phyloP scores from a whole-genome alignment of 2,329 filamentous ascomycete genomes.

The Metarhizium brunneum region DNA sequence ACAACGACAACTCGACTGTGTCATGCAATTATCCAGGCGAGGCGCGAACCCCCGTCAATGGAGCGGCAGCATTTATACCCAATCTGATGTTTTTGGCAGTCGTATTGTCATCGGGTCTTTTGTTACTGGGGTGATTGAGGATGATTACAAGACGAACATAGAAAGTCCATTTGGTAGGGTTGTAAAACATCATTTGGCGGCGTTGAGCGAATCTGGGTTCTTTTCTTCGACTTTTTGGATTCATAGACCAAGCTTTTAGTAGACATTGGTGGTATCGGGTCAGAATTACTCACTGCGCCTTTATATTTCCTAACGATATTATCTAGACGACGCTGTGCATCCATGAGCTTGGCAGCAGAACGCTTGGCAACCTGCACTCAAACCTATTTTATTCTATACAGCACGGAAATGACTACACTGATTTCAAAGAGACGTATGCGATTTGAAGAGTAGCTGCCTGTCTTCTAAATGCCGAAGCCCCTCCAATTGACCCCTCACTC shows the following conservation, averaged over 20 bases:
- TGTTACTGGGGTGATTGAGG: background rate
- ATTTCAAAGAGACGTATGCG: background rate
- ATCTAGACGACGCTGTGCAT: too few species aligned
- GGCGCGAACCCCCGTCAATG: conserved; percentile 20
- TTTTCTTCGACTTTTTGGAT: background rate
- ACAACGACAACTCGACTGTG: conserved; percentile 13
- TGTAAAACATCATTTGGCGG: background rate
- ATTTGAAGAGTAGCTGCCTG: background rate
- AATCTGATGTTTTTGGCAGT: conserved; percentile 4
- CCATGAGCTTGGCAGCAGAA: background rate
- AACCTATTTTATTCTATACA: background rate
- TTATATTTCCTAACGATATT: background rate
- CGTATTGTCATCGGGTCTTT: background rate
- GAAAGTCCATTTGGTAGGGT: background rate
- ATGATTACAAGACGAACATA: background rate
- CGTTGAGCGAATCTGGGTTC: background rate
- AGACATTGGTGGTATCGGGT: background rate
- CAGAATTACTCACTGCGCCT: too few species aligned
- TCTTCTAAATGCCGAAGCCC: background rate
- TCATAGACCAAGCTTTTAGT: background rate
- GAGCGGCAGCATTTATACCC: conserved; percentile 9
- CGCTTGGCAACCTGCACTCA: too few species aligned
- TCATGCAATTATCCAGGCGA: conserved; percentile 31
- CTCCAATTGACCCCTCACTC: background rate
- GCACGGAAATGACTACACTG: background rate